phyloP scores from a whole-genome alignment of 2,329 filamentous ascomycete species.

The Alternaria sp. region DNA sequence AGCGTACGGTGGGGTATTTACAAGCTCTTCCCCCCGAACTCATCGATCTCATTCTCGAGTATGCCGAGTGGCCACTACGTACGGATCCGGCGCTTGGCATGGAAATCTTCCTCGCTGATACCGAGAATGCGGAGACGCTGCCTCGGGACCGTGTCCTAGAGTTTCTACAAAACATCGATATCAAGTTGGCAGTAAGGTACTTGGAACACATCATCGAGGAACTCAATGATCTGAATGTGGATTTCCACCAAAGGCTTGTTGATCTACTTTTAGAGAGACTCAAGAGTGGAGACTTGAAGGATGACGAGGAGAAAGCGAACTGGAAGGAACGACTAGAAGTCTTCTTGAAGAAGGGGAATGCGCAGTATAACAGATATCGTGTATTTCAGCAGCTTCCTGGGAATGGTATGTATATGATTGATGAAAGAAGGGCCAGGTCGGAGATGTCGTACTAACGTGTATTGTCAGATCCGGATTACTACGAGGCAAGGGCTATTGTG shows the following conservation, averaged over 20 bases:
- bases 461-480: slow-evolving; percentile 77
- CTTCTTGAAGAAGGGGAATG: slow-evolving; percentile 75
- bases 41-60: slow-evolving; percentile 90
- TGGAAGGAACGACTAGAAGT: slow-evolving; percentile 72
- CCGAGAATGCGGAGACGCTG: slow-evolving; percentile 90
- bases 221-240: slow-evolving; percentile 81
- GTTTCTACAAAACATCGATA: slow-evolving; percentile 76
- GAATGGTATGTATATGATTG: slow-evolving; percentile 67
- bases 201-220: slow-evolving; percentile 91
- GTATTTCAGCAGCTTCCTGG: slow-evolving; percentile 80
- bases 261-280: slow-evolving; percentile 71
- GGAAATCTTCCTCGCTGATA: slow-evolving; percentile 92
- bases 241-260: slow-evolving; percentile 86
- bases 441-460: slow-evolving; percentile 10
- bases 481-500: slow-evolving; percentile 87
- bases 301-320: slow-evolving; percentile 50
- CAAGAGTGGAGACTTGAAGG: slow-evolving; percentile 48
- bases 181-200: slow-evolving; percentile 78
- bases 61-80: slow-evolving; percentile 85
- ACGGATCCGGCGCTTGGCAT: slow-evolving; percentile 78
- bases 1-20: slow-evolving; percentile 86
- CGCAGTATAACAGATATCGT: slow-evolving; percentile 79
- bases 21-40: slow-evolving; percentile 85
- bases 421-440: neutral
- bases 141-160: slow-evolving; percentile 77